Percentiles rank a stretch among this genome's conserved stretches.
Evolutionary conservation across 2,329 filamentous ascomycete genomes (phyloP).

Genomic region (Endothia cerciana): DNA sequence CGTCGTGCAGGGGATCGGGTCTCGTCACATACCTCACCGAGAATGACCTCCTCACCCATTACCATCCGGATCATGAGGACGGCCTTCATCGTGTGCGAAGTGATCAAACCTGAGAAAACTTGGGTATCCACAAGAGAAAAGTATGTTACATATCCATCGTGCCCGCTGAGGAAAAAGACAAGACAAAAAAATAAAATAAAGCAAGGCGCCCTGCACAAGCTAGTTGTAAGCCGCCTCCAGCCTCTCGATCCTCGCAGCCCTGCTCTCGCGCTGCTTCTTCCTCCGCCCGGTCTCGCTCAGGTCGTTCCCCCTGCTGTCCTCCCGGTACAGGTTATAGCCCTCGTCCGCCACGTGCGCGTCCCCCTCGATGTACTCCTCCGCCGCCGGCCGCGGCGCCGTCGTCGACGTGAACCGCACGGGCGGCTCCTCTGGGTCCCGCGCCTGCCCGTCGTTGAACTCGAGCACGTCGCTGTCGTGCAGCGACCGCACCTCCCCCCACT

Average conservation of each 20-base stretch:
- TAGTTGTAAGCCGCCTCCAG: slow-evolving; percentile 18
- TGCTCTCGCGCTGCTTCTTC: slow-evolving; percentile 25
- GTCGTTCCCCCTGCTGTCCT: slow-evolving; percentile 15
- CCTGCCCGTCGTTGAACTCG: slow-evolving; percentile 29
- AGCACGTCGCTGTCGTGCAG: slow-evolving; percentile 28
- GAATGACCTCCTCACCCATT: too few species aligned
- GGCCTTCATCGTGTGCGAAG: too few species aligned
- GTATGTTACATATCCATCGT: not conserved
- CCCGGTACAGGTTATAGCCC: slow-evolving; percentile 26
- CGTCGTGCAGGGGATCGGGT: too few species aligned
- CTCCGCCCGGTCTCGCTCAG: slow-evolving; percentile 18
- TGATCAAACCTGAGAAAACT: too few species aligned
- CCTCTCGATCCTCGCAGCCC: slow-evolving; percentile 26
- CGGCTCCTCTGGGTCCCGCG: slow-evolving; percentile 19
- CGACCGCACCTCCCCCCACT: slow-evolving; percentile 30
- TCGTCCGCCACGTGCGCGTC: slow-evolving; percentile 16
- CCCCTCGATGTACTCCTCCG: slow-evolving; percentile 27
- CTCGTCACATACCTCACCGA: too few species aligned
- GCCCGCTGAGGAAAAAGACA: too few species aligned
- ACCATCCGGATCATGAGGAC: too few species aligned
- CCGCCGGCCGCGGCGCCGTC: slow-evolving; percentile 29
- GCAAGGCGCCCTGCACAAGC: not conserved
- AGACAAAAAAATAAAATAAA: not conserved
- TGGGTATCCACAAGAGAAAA: too few species aligned
- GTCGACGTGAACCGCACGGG: slow-evolving; percentile 26